Evolutionary conservation across 1,284 basidiomycete genomes (phyloP), one percentile per base, ranked within the genome.

Genomic region (Papiliotrema fonsecae): DNA sequence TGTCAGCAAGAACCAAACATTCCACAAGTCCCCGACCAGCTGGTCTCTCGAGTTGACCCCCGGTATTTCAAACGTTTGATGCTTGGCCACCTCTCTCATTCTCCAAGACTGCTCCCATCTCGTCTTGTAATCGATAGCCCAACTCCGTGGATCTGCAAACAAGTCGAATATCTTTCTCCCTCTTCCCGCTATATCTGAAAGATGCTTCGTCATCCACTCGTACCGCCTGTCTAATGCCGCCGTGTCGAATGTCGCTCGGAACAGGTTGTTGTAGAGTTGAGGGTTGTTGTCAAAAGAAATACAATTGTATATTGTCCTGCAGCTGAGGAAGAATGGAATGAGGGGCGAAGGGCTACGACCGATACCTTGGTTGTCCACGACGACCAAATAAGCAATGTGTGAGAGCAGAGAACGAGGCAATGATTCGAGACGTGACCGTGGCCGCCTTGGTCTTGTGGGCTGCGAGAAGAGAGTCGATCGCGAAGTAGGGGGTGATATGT

Each of bases 1-100:
- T 2, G 72, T 71, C 27, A 75, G 54, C 47, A 77, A 60, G 48
- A 76, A 67, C 62, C 71, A 77, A n/a, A 74, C 60, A 2, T 60
- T 65, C 75, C 75, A 76, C 27, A 75, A 48, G 50, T 71, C 73
- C 39, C 60, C 65, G 30, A 61, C 55, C 30, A 72, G 41, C 18
- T 54, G 37, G 6, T 56, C 55, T 28, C 42, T 45, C 19, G 57
- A 58, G 47, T 56, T 56, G 25, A 55, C 54, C 16, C 61, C 61
- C 27, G 56, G 57, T 11, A 62, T 56, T 11, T 67, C 58, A 19
- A 72, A 38, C 22, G 57, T 54, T 4, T 55, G 53, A 9, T 55
- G 34, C 36, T 60, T 60, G 44, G 65, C 65, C 6, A 65, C 58
- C 30, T 56, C 50, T 13, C 68, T 57, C 61, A 75, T 67, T 22